Conservation (phyloP, 2,329 filamentous ascomycete species). For the Aspergillaceae sp. region DNA sequence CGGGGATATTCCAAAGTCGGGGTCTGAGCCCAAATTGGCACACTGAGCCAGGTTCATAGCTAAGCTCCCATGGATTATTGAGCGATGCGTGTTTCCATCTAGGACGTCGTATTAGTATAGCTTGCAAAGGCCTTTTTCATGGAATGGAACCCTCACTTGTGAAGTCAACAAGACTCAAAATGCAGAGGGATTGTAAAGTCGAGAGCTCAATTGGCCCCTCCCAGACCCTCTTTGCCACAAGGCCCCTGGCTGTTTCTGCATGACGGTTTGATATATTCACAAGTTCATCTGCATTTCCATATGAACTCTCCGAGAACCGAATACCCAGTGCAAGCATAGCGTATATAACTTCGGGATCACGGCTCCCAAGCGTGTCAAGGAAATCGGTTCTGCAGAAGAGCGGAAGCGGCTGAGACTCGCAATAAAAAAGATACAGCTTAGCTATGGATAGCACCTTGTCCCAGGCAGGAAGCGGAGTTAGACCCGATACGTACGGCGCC, state of each 20-base stretch:
- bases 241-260: slow-evolving; percentile 27
- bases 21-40: slow-evolving; percentile 36
- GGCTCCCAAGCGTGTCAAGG: slow-evolving; percentile 29
- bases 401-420: slow-evolving; percentile 43
- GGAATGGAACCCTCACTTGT: slow-evolving; percentile 23
- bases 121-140: too few relatives aligned
- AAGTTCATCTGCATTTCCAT: slow-evolving; percentile 14
- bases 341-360: slow-evolving; percentile 31
- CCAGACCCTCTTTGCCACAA: slow-evolving; percentile 33
- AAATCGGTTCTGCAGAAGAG: slow-evolving; percentile 39
- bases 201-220: slow-evolving; percentile 35
- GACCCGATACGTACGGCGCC: slow-evolving; percentile 7
- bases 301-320: slow-evolving; percentile 32
- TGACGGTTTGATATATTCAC: slow-evolving; percentile 27
- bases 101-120: background rate
- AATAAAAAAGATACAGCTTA: slow-evolving; percentile 40
- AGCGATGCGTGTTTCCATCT: slow-evolving; percentile 41
- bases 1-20: slow-evolving; percentile 10
- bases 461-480: slow-evolving; percentile 29
- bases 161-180: slow-evolving; percentile 35
- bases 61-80: slow-evolving; percentile 38
- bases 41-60: slow-evolving; percentile 40
- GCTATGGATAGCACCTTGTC: slow-evolving; percentile 32
- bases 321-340: slow-evolving; percentile 34
- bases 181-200: slow-evolving; percentile 35